phyloP scores from a whole-genome alignment of 495 filamentous ascomycete species.

The Chaetomium tenue region DNA sequence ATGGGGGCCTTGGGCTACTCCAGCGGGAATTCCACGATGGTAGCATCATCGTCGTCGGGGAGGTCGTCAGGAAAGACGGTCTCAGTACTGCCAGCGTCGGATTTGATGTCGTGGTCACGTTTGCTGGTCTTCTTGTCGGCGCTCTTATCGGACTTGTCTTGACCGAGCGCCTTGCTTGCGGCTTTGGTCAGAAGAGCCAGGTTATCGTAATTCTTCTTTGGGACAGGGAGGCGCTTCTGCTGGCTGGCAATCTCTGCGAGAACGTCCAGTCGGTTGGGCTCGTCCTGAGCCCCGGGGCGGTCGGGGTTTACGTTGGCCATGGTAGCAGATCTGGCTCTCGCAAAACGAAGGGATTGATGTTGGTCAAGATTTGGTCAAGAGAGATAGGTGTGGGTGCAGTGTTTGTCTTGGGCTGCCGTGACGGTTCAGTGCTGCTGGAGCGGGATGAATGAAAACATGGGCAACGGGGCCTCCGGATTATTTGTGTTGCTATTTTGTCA shows the following conservation, averaged over 20 bases:
- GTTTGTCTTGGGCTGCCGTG: too few relatives aligned
- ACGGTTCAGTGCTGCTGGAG: too few relatives aligned
- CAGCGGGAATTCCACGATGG: too few relatives aligned
- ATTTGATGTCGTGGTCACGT: too few relatives aligned
- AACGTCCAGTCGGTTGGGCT: neutral
- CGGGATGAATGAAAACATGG: too few relatives aligned
- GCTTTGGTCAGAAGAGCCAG: neutral
- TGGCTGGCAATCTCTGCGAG: slow-evolving; percentile 2
- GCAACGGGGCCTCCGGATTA: too few relatives aligned
- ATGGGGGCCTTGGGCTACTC: too few relatives aligned
- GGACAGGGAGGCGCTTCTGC: neutral
- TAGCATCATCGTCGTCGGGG: too few relatives aligned
- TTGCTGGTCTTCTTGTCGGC: neutral
- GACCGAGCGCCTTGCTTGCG: neutral
- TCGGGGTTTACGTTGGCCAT: neutral
- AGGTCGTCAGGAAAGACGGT: neutral
- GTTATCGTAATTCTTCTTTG: neutral
- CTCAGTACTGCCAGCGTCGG: neutral
- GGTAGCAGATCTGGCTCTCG: neutral
- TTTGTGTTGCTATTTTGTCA: too few relatives aligned
- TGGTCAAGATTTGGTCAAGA: too few relatives aligned
- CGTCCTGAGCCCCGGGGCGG: too few relatives aligned
- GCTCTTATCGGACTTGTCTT: neutral
- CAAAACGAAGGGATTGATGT: neutral
- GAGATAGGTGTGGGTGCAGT: neutral